These are phyloP conservation scores for Colletotrichum spaethianum DNA, from an alignment of 2,329 filamentous ascomycete species.

Conservation along the genomic window DNA sequence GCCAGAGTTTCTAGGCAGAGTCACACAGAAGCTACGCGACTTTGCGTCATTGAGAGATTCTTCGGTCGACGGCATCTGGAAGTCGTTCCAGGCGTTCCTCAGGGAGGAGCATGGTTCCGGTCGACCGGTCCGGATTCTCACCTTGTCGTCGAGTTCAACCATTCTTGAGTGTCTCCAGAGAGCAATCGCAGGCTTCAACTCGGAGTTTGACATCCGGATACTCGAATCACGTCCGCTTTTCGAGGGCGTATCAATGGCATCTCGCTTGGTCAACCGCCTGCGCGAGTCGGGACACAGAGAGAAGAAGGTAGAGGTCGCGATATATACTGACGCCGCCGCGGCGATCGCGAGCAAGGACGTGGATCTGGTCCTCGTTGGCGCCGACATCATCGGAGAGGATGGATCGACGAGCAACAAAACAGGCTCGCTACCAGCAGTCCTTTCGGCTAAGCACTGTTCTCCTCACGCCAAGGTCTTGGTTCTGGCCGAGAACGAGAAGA, in stretches of 20 bases:
- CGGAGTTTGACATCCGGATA: slow-evolving; percentile 68
- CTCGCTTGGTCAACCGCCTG: slow-evolving; percentile 52
- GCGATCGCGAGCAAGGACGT: slow-evolving; percentile 66
- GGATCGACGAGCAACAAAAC: slow-evolving; percentile 78
- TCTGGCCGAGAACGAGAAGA: slow-evolving; percentile 73
- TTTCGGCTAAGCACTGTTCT: slow-evolving; percentile 66
- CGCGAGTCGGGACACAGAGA: slow-evolving; percentile 43
- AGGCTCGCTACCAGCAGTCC: slow-evolving; percentile 71
- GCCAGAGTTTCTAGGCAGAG: slow-evolving; percentile 36
- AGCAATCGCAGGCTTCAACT: slow-evolving; percentile 51
- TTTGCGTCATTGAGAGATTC: slow-evolving; percentile 44
- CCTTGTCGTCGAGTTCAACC: slow-evolving; percentile 75
- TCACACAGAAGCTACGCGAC: slow-evolving; percentile 36
- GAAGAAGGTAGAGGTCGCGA: slow-evolving; percentile 56
- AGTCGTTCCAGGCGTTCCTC: slow-evolving; percentile 54
- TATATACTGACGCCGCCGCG: slow-evolving; percentile 73
- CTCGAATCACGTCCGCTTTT: slow-evolving; percentile 78
- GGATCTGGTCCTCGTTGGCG: slow-evolving; percentile 74
- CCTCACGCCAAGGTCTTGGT: slow-evolving; percentile 65
- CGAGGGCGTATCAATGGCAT: slow-evolving; percentile 73
- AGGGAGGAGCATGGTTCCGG: slow-evolving; percentile 42
- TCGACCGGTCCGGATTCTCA: slow-evolving; percentile 65
- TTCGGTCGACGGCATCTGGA: slow-evolving; percentile 50
- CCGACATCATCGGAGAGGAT: slow-evolving; percentile 70
- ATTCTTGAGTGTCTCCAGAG: slow-evolving; percentile 65